Evolutionary conservation across 352 stramenopile species (phyloP).

Genomic region (Phytophthora capsici): DNA sequence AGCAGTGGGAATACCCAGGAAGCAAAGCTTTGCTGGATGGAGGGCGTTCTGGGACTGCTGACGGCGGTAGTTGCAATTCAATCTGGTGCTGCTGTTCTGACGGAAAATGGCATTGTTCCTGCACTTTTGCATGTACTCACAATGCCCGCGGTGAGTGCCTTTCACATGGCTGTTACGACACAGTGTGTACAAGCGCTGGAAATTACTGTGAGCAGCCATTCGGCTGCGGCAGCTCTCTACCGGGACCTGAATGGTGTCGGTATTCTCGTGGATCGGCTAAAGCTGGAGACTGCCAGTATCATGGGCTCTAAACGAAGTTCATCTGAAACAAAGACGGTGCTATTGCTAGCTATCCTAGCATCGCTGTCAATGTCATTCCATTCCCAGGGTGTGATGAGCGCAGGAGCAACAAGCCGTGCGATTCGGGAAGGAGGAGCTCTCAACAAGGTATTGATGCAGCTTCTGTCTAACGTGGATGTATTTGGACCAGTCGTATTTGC

Average conservation of each 20-base stretch:
- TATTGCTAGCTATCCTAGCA: constrained; percentile 76
- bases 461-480: constrained; percentile 90
- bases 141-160: constrained; percentile 54
- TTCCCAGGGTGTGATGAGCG: constrained; percentile 89
- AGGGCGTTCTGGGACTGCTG: constrained; percentile 77
- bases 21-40: constrained; percentile 77
- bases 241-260: constrained; percentile 86
- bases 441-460: constrained; percentile 87
- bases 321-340: constrained; percentile 64
- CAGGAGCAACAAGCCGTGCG: constrained; percentile 82
- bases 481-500: constrained; percentile 95
- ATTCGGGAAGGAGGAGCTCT: constrained; percentile 90
- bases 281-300: constrained; percentile 58
- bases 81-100: constrained; percentile 75
- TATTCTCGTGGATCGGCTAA: constrained; percentile 83
- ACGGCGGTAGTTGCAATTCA: constrained; percentile 80
- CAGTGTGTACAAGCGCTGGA: constrained; percentile 85
- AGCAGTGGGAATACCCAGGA: constrained; percentile 43
- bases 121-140: constrained; percentile 81
- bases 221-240: constrained; percentile 73
- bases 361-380: constrained; percentile 88
- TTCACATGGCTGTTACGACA: constrained; percentile 78
- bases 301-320: constrained; percentile 9
- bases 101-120: constrained; percentile 85
- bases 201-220: constrained; percentile 81